Evolutionary conservation across 2,329 filamentous ascomycete genomes (phyloP).

Genomic region (Exophiala mesophila): DNA sequence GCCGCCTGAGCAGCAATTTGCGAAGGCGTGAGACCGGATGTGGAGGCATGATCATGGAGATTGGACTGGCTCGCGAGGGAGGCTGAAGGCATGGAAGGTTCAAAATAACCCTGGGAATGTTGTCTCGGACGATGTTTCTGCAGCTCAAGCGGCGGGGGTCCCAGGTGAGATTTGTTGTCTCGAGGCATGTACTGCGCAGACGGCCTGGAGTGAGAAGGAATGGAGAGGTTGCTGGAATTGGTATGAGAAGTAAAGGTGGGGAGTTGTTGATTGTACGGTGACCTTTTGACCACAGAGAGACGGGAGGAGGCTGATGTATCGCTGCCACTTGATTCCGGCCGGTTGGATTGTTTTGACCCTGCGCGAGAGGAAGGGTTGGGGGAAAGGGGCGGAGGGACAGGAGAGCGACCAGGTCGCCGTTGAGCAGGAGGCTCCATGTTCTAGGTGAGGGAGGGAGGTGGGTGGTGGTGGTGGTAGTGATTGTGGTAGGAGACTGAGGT

Average conservation of each 20-base stretch:
- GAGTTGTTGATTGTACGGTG: constrained; percentile 33
- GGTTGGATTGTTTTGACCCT: constrained; percentile 27
- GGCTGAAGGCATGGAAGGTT: constrained; percentile 57
- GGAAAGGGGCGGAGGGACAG: constrained; percentile 23
- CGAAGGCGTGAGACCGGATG: constrained; percentile 51
- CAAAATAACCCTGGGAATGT: constrained; percentile 64
- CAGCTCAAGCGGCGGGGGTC: constrained; percentile 32
- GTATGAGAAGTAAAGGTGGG: constrained; percentile 23
- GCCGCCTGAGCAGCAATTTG: constrained; percentile 63
- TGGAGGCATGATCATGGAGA: constrained; percentile 35
- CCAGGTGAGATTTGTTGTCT: constrained; percentile 30
- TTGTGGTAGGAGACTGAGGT: too few relatives aligned
- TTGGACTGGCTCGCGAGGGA: constrained; percentile 33
- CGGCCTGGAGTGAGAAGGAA: constrained; percentile 33
- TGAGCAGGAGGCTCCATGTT: constrained; percentile 16
- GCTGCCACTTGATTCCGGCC: constrained; percentile 42
- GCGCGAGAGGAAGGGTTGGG: constrained; percentile 20
- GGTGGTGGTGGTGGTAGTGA: too few relatives aligned
- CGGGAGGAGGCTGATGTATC: constrained; percentile 44
- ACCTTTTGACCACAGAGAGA: constrained; percentile 38
- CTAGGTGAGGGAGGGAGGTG: too few relatives aligned
- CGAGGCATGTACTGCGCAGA: constrained; percentile 37
- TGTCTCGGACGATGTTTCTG: constrained; percentile 42
- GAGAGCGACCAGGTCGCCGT: constrained; percentile 23
- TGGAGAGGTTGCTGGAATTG: constrained; percentile 34